Percentiles rank a stretch among this genome's conserved stretches.
Evolutionary conservation across 2,329 filamentous ascomycete genomes (phyloP).

Genomic region (Macrophomina phaseolina): DNA sequence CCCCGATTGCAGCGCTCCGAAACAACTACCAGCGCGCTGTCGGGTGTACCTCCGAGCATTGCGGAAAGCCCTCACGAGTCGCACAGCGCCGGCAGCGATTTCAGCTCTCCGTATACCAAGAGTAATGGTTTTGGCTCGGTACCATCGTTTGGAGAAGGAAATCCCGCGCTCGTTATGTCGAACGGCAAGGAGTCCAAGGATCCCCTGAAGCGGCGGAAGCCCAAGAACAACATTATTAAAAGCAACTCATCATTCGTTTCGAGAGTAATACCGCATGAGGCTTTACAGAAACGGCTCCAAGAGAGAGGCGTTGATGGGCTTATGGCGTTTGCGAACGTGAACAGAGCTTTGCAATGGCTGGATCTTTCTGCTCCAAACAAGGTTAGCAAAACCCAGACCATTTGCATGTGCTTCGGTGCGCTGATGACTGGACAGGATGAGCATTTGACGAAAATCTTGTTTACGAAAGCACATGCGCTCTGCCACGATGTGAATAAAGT

Average conservation of each 20-base stretch:
- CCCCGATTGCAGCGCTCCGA: slow-evolving; percentile 49
- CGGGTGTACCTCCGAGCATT: slow-evolving; percentile 52
- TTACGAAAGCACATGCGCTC: slow-evolving; percentile 93
- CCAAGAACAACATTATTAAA: slow-evolving; percentile 98
- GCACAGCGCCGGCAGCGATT: slow-evolving; percentile 52
- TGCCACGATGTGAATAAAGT: slow-evolving; percentile 90
- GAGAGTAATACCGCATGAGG: slow-evolving; percentile 90
- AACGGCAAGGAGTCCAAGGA: slow-evolving; percentile 71
- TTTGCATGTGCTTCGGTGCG: neutral
- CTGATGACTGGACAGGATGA: slow-evolving; percentile 65
- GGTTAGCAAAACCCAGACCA: slow-evolving; percentile 44
- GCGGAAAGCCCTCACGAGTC: slow-evolving; percentile 51
- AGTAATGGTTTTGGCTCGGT: slow-evolving; percentile 38
- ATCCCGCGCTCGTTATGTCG: slow-evolving; percentile 68
- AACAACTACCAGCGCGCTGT: slow-evolving; percentile 49
- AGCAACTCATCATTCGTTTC: slow-evolving; percentile 99
- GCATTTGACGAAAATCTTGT: slow-evolving; percentile 92
- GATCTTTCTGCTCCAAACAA: slow-evolving; percentile 80
- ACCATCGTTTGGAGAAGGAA: slow-evolving; percentile 85
- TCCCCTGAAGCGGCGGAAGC: slow-evolving; percentile 78
- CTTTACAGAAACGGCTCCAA: slow-evolving; percentile 74
- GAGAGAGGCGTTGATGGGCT: slow-evolving; percentile 80
- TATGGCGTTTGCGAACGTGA: slow-evolving; percentile 94
- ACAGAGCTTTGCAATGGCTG: slow-evolving; percentile 94
- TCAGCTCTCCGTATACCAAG: slow-evolving; percentile 42